Base-by-base conservation (phyloP, 352 stramenopile genomes). In the Phytophthora pluvialis region DNA sequence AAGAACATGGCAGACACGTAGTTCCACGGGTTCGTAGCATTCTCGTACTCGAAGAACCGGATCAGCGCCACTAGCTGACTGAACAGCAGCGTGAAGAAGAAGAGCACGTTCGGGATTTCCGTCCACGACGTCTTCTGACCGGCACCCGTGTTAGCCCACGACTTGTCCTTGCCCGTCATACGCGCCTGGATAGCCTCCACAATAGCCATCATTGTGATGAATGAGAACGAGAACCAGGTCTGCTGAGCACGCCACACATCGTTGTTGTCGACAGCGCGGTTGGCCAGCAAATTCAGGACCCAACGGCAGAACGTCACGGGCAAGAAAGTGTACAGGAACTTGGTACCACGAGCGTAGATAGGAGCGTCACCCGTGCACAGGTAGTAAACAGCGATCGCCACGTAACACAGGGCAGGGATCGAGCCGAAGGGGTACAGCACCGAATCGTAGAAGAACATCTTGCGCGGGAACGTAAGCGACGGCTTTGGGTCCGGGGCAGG, bases 401-500 rank as follows among this genome's bases (percentile, higher is more conserved):
- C 83, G 74, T 94, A 96, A 77, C 78, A 95, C 63, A 96, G 44
- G 1, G 88, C 88, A 28, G 88, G 85, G 45, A 96, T 88, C 40
- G 86, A 95, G 48, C 88, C 88, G 72, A 96, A 93, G 55, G 88
- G 88, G 71, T 96, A 96, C 46, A 96, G 72, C 72, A 93, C 83
- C 43, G 83, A 94, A 70, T 96, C 83, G 75, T 90, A 93, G 76
- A 94, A 96, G 70, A 96, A 96, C 81, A 96, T 91, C 70, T 95
- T 93, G 48, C 88, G 88, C 39, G 85, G 80, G 76, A 96, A 95
- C 48, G 75, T 39, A 29, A 95, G 79, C 54, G 73, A 83, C 46
- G 86, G 86, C 81, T 93, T 94, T 68, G 81, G 84, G 67, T 95
- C 86, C 11, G 86, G 88, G 13, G 86, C 86, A 52, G 86, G 81